Evolutionary conservation across 768 basidiomycete genomes (phyloP).

Genomic region (Tulasnella sp.): DNA sequence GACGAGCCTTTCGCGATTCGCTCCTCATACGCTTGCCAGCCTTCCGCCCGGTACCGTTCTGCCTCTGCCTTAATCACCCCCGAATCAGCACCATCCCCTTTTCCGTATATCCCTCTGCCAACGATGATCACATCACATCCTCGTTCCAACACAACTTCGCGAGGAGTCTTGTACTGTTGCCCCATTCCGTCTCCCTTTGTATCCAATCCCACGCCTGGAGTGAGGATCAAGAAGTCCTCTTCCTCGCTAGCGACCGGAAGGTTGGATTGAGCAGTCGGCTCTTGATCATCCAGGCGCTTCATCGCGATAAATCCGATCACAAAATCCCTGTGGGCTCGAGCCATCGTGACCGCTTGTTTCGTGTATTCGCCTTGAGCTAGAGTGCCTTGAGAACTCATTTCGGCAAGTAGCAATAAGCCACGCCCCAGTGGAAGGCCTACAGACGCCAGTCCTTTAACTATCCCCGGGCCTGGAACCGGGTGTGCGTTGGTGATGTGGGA

Average conservation of each 20-base stretch:
- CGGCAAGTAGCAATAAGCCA: constrained; percentile 87
- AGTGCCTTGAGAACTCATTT: constrained; percentile 92
- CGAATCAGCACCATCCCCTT: constrained; percentile 51
- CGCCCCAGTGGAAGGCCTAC: constrained; percentile 84
- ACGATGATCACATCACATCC: constrained; percentile 98
- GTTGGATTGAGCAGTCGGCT: constrained; percentile 44
- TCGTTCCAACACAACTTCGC: constrained; percentile 73
- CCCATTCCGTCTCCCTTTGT: constrained; percentile 81
- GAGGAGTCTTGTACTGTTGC: constrained; percentile 92
- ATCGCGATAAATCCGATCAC: constrained; percentile 98
- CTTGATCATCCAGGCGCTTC: constrained; percentile 73
- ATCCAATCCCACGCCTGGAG: constrained; percentile 90
- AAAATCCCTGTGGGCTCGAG: constrained; percentile 76
- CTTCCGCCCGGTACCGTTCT: constrained; percentile 79
- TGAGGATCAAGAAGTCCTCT: constrained; percentile 86
- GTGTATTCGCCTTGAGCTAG: constrained; percentile 86
- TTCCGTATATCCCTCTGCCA: constrained; percentile 90
- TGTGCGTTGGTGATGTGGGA: constrained; percentile 98
- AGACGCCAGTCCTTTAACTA: constrained; percentile 85
- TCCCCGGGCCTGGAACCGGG: constrained; percentile 92
- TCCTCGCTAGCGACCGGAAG: constrained; percentile 44
- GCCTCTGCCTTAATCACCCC: constrained; percentile 59
- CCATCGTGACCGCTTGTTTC: constrained; percentile 83
- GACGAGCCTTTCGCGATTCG: constrained; percentile 42
- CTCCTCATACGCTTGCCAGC: constrained; percentile 88